Percentiles rank a stretch among this genome's conserved stretches.
phyloP scores from a whole-genome alignment of 345 rosid genomes.

The Mercurialis annua region DNA sequence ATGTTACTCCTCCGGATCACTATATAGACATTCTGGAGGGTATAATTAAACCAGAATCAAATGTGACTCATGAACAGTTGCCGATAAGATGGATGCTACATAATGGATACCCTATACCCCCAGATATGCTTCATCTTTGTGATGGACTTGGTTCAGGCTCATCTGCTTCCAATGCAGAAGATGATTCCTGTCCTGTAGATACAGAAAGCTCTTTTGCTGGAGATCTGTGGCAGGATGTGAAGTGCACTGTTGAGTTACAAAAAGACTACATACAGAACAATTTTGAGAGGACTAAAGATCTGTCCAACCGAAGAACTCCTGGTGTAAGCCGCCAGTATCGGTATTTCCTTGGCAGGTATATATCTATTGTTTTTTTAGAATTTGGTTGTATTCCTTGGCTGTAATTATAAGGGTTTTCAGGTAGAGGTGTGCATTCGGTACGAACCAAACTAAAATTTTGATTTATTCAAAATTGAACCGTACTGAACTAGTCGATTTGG shows the following conservation, averaged over 20 bases:
- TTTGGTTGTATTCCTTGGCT: background rate
- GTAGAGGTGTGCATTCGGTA: no score
- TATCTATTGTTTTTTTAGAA: background rate
- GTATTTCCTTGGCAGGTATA: conserved; percentile 85
- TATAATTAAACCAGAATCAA: conserved; percentile 49
- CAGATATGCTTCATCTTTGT: conserved; percentile 62
- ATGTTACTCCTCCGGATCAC: conserved; percentile 88
- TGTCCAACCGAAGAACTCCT: conserved; percentile 69
- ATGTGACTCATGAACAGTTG: conserved; percentile 59
- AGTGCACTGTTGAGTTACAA: conserved; percentile 35
- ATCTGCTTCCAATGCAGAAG: conserved; percentile 15
- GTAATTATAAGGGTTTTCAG: background rate
- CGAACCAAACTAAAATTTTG: no score
- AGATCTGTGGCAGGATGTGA: conserved; percentile 52
- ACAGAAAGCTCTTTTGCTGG: conserved; percentile 44
- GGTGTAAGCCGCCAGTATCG: conserved; percentile 57
- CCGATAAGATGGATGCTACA: conserved; percentile 91
- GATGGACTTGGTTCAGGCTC: conserved; percentile 42
- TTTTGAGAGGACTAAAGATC: conserved; percentile 43
- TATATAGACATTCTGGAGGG: conserved; percentile 84
- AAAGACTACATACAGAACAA: conserved; percentile 41
- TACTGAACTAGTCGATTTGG: no score
- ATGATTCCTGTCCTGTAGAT: conserved; percentile 27
- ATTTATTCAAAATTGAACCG: no score
- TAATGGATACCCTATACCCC: conserved; percentile 72